Evolutionary conservation across 2,329 filamentous ascomycete genomes (phyloP), one percentile per base, ranked within the genome.

Genomic region (Ophiostoma montium): DNA sequence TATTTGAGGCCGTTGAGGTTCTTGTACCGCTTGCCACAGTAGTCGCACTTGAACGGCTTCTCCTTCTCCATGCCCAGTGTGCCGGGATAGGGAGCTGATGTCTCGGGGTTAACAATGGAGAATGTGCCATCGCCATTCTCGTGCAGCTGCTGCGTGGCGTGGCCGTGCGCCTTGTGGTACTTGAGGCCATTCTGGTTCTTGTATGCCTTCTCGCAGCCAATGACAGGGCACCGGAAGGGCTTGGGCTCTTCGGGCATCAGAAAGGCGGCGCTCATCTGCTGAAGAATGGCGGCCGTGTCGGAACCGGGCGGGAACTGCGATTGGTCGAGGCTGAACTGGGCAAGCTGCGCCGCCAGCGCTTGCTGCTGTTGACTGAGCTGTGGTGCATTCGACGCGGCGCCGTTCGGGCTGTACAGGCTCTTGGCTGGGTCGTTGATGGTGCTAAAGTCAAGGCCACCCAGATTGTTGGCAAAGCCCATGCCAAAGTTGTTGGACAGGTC

Each of bases 31-130:
- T 98, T 98, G 59, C 90, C 89, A 62, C 92, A 98, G 11, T 88
- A 84, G 56, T 96, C 89, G 65, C 92, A 98, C 61, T 89, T 89
- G 64, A 96, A 96, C 3, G 92, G 92, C 70, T 98, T 98, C 70
- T 96, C 90, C 65, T 96, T 98, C 68, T 98, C 92, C 92, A 98
- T 98, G n/a, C 92, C 92, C 33, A 95, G 72, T 1, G 92, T 96
- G 31, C 92, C 92, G 0, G 92, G 92, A 56, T 96, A 98, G 0
- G 92, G 92, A 1, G 87, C 78, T 27, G 86, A 92, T 0, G 92
- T 96, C 61, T 95, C 86, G 0, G 92, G 92, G 59, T 98, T 94
- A 47, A 98, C 90, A 57, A 98, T 98, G 0, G 90, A 96, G 63
- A 95, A 96, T 2, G 92, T 95, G 47, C 92, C 92, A 60, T 98